phyloP scores from a whole-genome alignment of 2,329 filamentous ascomycete species.

The Ascochyta clinopodiicola region DNA sequence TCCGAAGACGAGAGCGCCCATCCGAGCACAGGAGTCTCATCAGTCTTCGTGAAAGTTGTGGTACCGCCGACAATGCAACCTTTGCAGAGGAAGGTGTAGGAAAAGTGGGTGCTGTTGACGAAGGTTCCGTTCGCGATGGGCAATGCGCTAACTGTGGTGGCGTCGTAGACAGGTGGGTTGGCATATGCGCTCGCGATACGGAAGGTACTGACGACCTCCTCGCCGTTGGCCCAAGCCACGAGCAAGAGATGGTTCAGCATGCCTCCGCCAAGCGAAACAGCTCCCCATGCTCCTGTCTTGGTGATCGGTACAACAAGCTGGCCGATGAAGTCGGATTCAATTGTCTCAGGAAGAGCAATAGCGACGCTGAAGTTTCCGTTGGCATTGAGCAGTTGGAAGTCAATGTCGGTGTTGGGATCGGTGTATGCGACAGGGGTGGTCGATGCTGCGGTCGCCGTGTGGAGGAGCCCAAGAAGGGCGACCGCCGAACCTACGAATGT shows the following conservation, averaged over 20 bases:
- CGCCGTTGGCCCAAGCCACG: slow-evolving; percentile 58
- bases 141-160: slow-evolving; percentile 51
- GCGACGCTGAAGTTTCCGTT: slow-evolving; percentile 14
- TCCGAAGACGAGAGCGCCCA: slow-evolving; percentile 29
- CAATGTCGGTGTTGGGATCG: slow-evolving; percentile 21
- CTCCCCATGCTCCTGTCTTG: slow-evolving; percentile 50
- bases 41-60: slow-evolving; percentile 36
- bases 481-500: slow-evolving; percentile 18
- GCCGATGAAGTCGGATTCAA: slow-evolving; percentile 18
- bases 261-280: slow-evolving; percentile 54
- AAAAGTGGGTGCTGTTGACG: slow-evolving; percentile 60
- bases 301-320: slow-evolving; percentile 19
- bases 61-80: slow-evolving; percentile 40
- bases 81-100: slow-evolving; percentile 61
- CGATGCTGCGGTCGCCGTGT: slow-evolving; percentile 5
- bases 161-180: slow-evolving; percentile 52
- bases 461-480: slow-evolving; percentile 17
- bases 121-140: slow-evolving; percentile 61
- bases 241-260: slow-evolving; percentile 60
- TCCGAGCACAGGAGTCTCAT: slow-evolving; percentile 29
- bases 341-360: slow-evolving; percentile 16
- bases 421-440: slow-evolving; percentile 19
- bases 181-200: slow-evolving; percentile 56
- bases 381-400: slow-evolving; percentile 18
- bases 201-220: slow-evolving; percentile 54